These are phyloP conservation scores for Chlamydomonas sphaeroides DNA, from an alignment of 139 green algal genomes.

Conservation along the genomic window DNA sequence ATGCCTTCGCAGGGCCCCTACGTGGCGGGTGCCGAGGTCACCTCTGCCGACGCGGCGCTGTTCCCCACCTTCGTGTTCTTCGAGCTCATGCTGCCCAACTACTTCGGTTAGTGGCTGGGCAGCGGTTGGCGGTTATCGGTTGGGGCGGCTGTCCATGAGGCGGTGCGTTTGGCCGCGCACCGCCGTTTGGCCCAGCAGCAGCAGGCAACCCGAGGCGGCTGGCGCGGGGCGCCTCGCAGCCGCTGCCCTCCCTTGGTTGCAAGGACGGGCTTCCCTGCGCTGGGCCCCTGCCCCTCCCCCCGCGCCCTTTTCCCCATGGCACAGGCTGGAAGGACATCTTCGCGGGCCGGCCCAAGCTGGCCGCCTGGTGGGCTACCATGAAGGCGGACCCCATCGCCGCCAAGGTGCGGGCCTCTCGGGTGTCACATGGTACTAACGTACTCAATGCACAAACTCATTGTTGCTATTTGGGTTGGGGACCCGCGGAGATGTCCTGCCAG, in stretches of 20 bases:
- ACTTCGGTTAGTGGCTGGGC: constrained; percentile 60
- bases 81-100: constrained; percentile 70
- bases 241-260: no score
- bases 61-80: constrained; percentile 84
- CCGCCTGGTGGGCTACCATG: constrained; percentile 67
- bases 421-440: no score
- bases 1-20: constrained; percentile 65
- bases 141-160: no score
- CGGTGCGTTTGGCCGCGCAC: no score
- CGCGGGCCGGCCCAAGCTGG: constrained; percentile 69
- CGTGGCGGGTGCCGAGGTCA: constrained; percentile 54
- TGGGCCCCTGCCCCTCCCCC: no score
- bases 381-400: constrained; percentile 52
- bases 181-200: no score
- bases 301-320: no score
- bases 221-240: no score
- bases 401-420: constrained; percentile 33
- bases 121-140: background rate
- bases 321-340: constrained; percentile 72
- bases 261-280: no score
- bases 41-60: constrained; percentile 68
- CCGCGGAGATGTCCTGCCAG: no score
- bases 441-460: no score
- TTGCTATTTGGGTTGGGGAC: background rate
- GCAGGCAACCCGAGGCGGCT: no score